These are phyloP conservation scores for Yarrowia sp. DNA, from an alignment of 805 yeast genomes.

Conservation along the genomic window DNA sequence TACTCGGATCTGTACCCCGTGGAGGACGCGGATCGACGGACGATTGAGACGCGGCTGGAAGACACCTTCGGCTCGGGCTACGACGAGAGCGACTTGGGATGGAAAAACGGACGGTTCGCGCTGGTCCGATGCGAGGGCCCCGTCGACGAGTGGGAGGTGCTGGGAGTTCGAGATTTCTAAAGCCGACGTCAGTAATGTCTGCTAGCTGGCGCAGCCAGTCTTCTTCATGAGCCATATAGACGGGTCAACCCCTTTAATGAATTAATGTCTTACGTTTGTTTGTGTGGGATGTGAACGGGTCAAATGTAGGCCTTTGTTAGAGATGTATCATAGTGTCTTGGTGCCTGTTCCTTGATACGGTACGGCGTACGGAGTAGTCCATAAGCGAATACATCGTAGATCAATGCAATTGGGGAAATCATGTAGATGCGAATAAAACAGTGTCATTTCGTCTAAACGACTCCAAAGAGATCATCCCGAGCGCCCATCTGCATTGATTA, in stretches of 20 bases:
- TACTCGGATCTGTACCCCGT: constrained; percentile 66
- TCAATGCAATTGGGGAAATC: too few species aligned
- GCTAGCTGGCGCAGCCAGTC: neutral
- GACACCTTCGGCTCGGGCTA: constrained; percentile 58
- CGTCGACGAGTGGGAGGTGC: constrained; percentile 61
- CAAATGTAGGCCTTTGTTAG: too few species aligned
- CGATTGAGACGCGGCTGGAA: constrained; percentile 61
- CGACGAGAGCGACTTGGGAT: constrained; percentile 44
- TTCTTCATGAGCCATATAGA: neutral
- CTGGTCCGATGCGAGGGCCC: constrained; percentile 72
- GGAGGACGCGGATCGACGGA: constrained; percentile 61
- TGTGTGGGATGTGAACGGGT: too few species aligned
- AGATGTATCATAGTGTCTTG: too few species aligned
- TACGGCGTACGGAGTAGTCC: too few species aligned
- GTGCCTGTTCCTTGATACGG: too few species aligned
- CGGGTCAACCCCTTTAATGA: constrained; percentile 6
- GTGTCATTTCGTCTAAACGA: too few species aligned
- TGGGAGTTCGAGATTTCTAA: constrained; percentile 47
- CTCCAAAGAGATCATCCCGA: neutral
- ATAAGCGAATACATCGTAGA: too few species aligned
- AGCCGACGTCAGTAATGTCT: neutral
- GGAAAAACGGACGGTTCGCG: constrained; percentile 69
- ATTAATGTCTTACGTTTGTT: constrained; percentile 18
- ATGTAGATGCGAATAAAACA: too few species aligned
- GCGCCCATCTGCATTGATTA: neutral